phyloP scores from a whole-genome alignment of 1,139 yeast genomes.

The Debaryomyces subglobosus region DNA sequence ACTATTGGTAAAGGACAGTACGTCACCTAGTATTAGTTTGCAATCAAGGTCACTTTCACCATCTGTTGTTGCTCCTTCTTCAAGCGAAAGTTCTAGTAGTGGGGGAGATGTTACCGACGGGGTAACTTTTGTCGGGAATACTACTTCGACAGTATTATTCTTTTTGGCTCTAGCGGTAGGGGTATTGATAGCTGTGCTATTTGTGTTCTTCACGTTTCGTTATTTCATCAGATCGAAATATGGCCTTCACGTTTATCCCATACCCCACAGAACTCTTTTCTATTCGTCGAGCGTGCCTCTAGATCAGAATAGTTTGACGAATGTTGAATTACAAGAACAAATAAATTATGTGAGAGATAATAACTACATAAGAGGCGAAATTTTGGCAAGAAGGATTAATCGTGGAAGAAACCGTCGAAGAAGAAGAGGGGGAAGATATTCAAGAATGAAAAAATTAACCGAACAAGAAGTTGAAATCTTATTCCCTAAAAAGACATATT shows the following conservation, averaged over 20 bases:
- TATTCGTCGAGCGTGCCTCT: not conserved
- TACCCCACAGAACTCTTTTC: slow-evolving; percentile 28
- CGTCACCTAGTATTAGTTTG: not conserved
- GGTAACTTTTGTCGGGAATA: slow-evolving; percentile 40
- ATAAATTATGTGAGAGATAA: slow-evolving; percentile 34
- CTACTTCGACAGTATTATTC: slow-evolving; percentile 64
- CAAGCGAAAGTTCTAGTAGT: not conserved
- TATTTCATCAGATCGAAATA: slow-evolving; percentile 58
- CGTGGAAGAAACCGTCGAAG: slow-evolving; percentile 30
- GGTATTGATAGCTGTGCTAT: slow-evolving; percentile 54
- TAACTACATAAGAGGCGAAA: slow-evolving; percentile 34
- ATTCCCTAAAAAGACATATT: slow-evolving; percentile 67
- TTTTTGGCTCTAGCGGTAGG: slow-evolving; percentile 68
- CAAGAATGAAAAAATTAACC: slow-evolving; percentile 57
- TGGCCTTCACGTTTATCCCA: slow-evolving; percentile 55
- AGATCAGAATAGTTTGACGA: slow-evolving; percentile 15
- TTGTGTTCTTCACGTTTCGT: slow-evolving; percentile 60
- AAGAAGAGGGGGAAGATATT: slow-evolving; percentile 41
- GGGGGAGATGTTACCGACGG: slow-evolving; percentile 7
- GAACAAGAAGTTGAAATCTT: slow-evolving; percentile 63
- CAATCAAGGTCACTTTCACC: not conserved
- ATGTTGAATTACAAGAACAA: slow-evolving; percentile 39
- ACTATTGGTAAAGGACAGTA: not conserved
- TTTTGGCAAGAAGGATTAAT: slow-evolving; percentile 25
- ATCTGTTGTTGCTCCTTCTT: not conserved